These are phyloP conservation scores for Floccularia luteovirens DNA, from an alignment of 768 basidiomycete species.

Conservation along the genomic window DNA sequence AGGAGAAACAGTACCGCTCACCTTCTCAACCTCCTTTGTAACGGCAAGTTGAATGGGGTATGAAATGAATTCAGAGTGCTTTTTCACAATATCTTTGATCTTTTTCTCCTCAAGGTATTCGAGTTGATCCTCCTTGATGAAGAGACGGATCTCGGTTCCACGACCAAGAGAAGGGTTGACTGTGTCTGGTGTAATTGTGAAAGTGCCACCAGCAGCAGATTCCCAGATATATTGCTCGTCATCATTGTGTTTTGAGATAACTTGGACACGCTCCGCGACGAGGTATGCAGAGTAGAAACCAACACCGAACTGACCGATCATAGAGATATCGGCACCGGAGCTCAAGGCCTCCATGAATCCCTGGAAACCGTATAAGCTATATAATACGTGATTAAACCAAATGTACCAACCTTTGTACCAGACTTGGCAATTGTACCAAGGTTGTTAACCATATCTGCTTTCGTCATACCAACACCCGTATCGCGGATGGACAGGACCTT, in stretches of 20 bases:
- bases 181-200: conserved; percentile 95
- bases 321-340: conserved; percentile 85
- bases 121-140: conserved; percentile 96
- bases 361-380: conserved; percentile 28
- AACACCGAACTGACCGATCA: conserved; percentile 99
- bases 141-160: conserved; percentile 88
- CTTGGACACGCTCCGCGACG: conserved; percentile 96
- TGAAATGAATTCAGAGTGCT: conserved; percentile 99
- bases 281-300: conserved; percentile 99
- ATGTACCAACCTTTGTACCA: conserved; percentile 67
- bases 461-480: conserved; percentile 99
- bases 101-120: conserved; percentile 99
- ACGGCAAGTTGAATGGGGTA: conserved; percentile 99
- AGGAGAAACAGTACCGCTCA: conserved; percentile 23
- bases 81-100: conserved; percentile 99
- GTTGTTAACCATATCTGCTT: conserved; percentile 99
- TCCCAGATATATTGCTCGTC: conserved; percentile 99
- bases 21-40: conserved; percentile 99
- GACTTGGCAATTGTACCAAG: conserved; percentile 94
- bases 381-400: background rate
- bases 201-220: conserved; percentile 98
- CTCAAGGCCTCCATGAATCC: conserved; percentile 99
- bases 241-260: conserved; percentile 99
- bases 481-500: conserved; percentile 89
- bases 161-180: conserved; percentile 87